Percentiles rank a stretch among this genome's conserved stretches.
Conservation (phyloP, 2,329 filamentous ascomycete species). For the Fusarium sp. region DNA sequence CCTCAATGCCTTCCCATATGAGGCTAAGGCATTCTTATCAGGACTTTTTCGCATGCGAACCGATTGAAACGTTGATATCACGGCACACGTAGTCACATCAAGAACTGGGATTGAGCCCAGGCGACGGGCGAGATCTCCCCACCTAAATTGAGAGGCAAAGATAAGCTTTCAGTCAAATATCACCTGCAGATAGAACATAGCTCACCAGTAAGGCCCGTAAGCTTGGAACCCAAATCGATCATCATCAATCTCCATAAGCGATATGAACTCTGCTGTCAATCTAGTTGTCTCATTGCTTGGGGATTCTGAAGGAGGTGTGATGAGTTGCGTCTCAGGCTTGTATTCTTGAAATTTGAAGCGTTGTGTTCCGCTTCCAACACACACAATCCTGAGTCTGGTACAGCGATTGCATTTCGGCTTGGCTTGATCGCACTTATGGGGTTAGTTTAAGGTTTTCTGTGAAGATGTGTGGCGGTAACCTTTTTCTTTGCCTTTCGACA, state of each 20-base stretch:
- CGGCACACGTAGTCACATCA: slow-evolving; percentile 10
- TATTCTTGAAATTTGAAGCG: slow-evolving; percentile 31
- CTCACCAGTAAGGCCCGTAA: slow-evolving; percentile 14
- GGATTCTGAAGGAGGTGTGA: neutral
- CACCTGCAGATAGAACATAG: too few species aligned
- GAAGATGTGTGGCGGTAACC: neutral
- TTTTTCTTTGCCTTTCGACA: slow-evolving; percentile 33
- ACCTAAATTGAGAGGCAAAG: too few species aligned
- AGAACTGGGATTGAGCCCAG: slow-evolving; percentile 15
- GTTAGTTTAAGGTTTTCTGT: fast-evolving
- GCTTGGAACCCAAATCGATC: slow-evolving; percentile 15
- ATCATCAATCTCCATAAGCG: slow-evolving; percentile 22
- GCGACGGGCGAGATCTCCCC: slow-evolving; percentile 15
- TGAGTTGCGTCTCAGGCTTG: slow-evolving; percentile 2
- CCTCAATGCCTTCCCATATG: slow-evolving; percentile 21
- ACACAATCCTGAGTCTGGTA: neutral
- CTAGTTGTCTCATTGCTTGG: slow-evolving; percentile 5
- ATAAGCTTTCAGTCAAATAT: too few species aligned
- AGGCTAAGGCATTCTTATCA: neutral
- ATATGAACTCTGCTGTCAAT: slow-evolving; percentile 1
- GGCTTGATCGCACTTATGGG: slow-evolving; percentile 19
- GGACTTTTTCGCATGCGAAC: slow-evolving; percentile 4
- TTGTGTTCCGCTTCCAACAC: neutral
- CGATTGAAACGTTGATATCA: slow-evolving; percentile 16
- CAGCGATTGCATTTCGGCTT: slow-evolving; percentile 28